Evolutionary conservation across 306 rosid genomes (phyloP), one percentile per base, ranked within the genome.

Genomic region (Pterocarpus santalinus): DNA sequence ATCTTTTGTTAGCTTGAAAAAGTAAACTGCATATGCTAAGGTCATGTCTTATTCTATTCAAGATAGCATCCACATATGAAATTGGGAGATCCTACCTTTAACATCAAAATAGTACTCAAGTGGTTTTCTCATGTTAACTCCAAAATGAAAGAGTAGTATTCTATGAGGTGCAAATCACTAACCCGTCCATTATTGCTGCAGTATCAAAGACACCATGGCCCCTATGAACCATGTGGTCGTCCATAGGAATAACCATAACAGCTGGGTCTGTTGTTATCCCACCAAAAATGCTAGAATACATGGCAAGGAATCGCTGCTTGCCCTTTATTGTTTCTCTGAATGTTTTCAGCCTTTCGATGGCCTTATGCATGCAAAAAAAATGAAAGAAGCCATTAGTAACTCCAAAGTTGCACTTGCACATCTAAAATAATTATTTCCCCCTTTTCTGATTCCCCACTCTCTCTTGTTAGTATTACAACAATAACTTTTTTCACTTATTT

Each of bases 131-230:
- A 47, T 41, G 65, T 58, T 69, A 5, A 52, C n/a, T 65, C 32
- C 2, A 47, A 55, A 61, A 17, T 68, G 61, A 64, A 70, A 67
- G 33, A 15, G n/a, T 32, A 8, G 38, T 34, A 47, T 2, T 46
- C 65, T 75, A 46, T 17, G 67, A 38, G 28, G 79, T n/a, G 16
- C 44, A 77, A 84, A 75, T 74, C 49, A 91, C 97, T 84, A 63
- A 91, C 98, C 98, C 98, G 2, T 95, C 91, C 73, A 79, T 72
- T 46, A 95, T 91, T 82, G 97, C 91, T 38, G 97, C 98, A 16
- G 98, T 95, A 66, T 95, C 97, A 16, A 95, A 95, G 83, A 95
- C 97, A 77, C 95, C 97, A 33, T 95, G 98, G 64, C 98, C 98
- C 61, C 98, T 85, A 30, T 95, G 98, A 78, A 95, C 95, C 97